A percentile compares a stretch with the other conserved stretches of the same genome.
Conservation (phyloP, 345 rosid species). For the Lepidium didymum region DNA sequence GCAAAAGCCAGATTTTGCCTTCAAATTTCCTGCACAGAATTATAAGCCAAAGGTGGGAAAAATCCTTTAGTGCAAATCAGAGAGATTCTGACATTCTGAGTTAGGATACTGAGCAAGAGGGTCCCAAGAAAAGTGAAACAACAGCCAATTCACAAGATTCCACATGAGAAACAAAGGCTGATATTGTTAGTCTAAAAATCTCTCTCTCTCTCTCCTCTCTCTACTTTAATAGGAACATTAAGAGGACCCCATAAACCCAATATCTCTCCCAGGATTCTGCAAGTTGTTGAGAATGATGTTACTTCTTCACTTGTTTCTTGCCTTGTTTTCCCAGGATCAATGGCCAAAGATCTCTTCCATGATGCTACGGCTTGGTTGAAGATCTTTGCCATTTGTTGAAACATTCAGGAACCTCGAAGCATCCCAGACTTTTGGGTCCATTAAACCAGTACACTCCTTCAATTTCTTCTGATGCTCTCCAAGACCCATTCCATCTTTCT, state of each 20-base stretch:
- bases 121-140: slow-evolving; percentile 17
- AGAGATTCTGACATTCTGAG: slow-evolving; percentile 26
- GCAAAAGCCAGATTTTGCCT: slow-evolving; percentile 1
- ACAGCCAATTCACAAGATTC: slow-evolving; percentile 14
- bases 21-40: background rate
- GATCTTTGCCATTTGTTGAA: slow-evolving; percentile 36
- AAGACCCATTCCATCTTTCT: slow-evolving; percentile 12
- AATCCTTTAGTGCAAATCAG: slow-evolving; percentile 4
- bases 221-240: slow-evolving; percentile 2
- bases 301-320: slow-evolving; percentile 23
- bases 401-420: background rate
- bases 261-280: slow-evolving; percentile 1
- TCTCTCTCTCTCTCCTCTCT: background rate
- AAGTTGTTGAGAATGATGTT: slow-evolving; percentile 10
- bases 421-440: slow-evolving; percentile 36
- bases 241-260: slow-evolving; percentile 15
- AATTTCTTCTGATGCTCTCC: slow-evolving; percentile 18
- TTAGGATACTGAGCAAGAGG: slow-evolving; percentile 7
- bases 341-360: slow-evolving; percentile 57
- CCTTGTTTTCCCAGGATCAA: slow-evolving; percentile 33
- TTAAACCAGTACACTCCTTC: slow-evolving; percentile 31
- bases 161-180: slow-evolving; percentile 17
- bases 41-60: background rate
- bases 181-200: background rate
- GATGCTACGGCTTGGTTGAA: slow-evolving; percentile 47